Evolutionary conservation across 108 stramenopile genomes (phyloP), one percentile per base, ranked within the genome.

Genomic region (Parietichytrium sp.): DNA sequence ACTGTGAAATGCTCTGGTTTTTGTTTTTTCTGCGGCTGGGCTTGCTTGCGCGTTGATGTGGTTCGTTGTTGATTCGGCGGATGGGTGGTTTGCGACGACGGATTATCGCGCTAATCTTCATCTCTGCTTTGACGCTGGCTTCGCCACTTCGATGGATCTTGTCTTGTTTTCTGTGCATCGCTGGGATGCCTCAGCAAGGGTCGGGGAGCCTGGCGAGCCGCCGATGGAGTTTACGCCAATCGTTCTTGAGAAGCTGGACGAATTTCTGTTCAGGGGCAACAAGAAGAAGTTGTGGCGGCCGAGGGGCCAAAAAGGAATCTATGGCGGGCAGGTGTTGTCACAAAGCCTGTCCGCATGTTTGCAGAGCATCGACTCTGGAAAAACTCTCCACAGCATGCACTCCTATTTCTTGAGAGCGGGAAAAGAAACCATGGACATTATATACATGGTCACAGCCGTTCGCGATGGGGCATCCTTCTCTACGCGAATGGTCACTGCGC

Each of bases 301-400:
- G 1, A 77, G 31, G 26, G 81, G 54, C 55, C 26, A 79, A 16
- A 53, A 79, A 15, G 83, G 53, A 26, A 79, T 84, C 16, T 84
- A 47, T 78, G 83, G 83, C 30, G 83, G 83, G 29, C 83, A 84
- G 25, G 77, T 84, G 25, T 29, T 61, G 33, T 53, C 54, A 1
- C 79, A 80, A 36, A 29, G 78, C 54, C 7, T 80, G 80, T 20
- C 52, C 0, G 83, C 79, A 10, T 30, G 79, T 3, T 3, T 47
- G 12, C 20, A 31, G 10, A 54, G 38, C 18, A 16, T 78, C 23
- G 33, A 38, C 49, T 23, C 48, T 23, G 78, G 16, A 4, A 81
- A 54, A 25, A 54, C 53, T 38, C 20, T 84, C 15, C 83, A 84
- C 80, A 78, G 72, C 55, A 54, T 80, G 53, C 83, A 84, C 23